Evolutionary conservation across 2,329 filamentous ascomycete genomes (phyloP).

Genomic region (Pestalotiopsis sp.): DNA sequence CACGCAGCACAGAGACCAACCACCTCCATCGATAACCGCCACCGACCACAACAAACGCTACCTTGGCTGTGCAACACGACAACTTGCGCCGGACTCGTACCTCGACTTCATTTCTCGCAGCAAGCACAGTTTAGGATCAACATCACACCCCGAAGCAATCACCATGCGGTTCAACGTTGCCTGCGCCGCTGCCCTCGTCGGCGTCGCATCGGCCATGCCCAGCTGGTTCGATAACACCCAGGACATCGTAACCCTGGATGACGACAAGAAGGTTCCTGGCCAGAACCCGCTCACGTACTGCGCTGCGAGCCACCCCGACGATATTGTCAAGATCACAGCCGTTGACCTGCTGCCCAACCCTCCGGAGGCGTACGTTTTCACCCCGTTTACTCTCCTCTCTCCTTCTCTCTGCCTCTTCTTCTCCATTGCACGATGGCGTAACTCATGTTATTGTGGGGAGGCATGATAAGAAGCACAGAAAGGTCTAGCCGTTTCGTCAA

Average conservation of each 20-base stretch:
- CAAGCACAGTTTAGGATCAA: background rate
- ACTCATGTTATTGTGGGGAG: background rate
- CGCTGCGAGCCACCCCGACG: slow-evolving; percentile 59
- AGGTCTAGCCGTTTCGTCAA: background rate
- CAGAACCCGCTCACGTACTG: slow-evolving; percentile 86
- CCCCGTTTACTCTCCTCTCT: background rate
- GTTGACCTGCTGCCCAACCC: slow-evolving; percentile 87
- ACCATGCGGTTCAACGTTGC: slow-evolving; percentile 32
- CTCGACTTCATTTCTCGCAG: background rate
- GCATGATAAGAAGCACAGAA: background rate
- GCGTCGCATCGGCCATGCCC: slow-evolving; percentile 42
- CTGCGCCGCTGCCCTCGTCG: slow-evolving; percentile 44
- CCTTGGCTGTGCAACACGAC: background rate
- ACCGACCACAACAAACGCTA: background rate
- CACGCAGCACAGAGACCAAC: background rate
- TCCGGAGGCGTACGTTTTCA: slow-evolving; percentile 70
- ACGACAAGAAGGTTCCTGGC: slow-evolving; percentile 70
- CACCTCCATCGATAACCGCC: background rate
- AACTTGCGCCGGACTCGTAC: background rate
- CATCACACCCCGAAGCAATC: background rate
- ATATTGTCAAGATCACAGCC: slow-evolving; percentile 74
- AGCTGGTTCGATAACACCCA: slow-evolving; percentile 48
- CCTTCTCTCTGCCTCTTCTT: background rate
- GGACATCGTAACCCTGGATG: slow-evolving; percentile 47
- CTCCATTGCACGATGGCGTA: slow-evolving; percentile 12